These are phyloP conservation scores for Mycena leptocephala DNA, from an alignment of 768 basidiomycete genomes.

Conservation along the genomic window DNA sequence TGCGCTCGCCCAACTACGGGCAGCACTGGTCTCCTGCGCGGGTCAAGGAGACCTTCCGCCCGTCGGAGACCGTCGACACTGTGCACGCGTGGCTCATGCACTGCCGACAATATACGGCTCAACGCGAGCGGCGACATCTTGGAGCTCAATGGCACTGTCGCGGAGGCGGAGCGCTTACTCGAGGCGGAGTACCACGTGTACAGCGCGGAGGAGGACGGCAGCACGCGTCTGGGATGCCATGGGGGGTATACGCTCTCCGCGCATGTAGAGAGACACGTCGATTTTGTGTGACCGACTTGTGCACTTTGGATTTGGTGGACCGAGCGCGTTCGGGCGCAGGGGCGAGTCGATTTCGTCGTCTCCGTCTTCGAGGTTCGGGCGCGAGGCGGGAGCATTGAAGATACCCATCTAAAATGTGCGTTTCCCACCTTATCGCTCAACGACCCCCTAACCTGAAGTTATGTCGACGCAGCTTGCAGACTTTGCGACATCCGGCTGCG, in stretches of 20 bases:
- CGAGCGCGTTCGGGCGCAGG: no score
- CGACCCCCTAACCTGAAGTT: not conserved
- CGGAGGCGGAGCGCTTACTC: conserved; percentile 16
- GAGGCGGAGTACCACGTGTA: conserved; percentile 17
- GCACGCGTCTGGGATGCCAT: conserved; percentile 8
- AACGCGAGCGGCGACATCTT: conserved; percentile 9
- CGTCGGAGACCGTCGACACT: conserved; percentile 12
- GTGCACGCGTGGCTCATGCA: conserved; percentile 16
- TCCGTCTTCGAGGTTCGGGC: no score
- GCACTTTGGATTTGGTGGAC: no score
- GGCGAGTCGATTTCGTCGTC: no score
- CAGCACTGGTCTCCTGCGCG: conserved; percentile 18
- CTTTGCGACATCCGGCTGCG: conserved; percentile 16
- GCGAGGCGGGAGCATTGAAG: no score
- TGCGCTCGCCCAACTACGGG: conserved; percentile 20
- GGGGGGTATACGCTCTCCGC: conserved; percentile 15
- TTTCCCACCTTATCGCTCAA: not conserved
- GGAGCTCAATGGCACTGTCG: conserved; percentile 5
- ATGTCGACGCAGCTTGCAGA: conserved; percentile 1
- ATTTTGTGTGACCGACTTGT: conserved; percentile 23
- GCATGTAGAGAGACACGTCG: conserved; percentile 15
- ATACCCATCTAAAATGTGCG: conserved; percentile 18
- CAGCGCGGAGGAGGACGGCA: not conserved
- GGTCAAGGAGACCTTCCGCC: conserved; percentile 25
- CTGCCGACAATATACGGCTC: not conserved